phyloP scores from a whole-genome alignment of 306 rosid genomes.

The Prunus kanzakura region DNA sequence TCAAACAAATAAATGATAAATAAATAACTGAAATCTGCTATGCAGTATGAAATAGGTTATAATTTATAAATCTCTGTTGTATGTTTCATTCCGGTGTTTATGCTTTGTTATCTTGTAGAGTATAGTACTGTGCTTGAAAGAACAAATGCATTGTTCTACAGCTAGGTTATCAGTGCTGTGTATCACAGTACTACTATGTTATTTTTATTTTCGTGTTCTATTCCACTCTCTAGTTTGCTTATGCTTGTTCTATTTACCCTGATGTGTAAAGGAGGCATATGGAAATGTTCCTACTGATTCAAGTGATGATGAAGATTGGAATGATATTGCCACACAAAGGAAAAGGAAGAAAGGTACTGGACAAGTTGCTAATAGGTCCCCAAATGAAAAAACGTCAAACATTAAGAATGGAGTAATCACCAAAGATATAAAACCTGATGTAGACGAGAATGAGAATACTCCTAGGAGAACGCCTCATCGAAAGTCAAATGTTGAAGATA shows the following conservation, averaged over 20 bases:
- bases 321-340: conserved; percentile 29
- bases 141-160: background rate
- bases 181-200: background rate
- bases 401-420: conserved; percentile 41
- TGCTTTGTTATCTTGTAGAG: background rate
- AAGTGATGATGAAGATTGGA: conserved; percentile 83
- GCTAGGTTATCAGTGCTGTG: background rate
- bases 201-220: background rate
- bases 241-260: conserved; percentile 23
- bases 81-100: background rate
- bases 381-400: conserved; percentile 26
- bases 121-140: background rate
- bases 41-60: background rate
- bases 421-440: conserved; percentile 18
- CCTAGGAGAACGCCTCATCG: conserved; percentile 38
- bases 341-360: conserved; percentile 26
- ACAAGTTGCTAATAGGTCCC: conserved; percentile 28
- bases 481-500: conserved; percentile 37
- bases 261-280: conserved; percentile 62
- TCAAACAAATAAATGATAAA: background rate
- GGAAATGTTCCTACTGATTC: conserved; percentile 49
- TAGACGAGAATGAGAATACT: conserved; percentile 23
- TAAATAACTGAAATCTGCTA: background rate
- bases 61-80: background rate
- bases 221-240: conserved; percentile 20